Percentiles rank a stretch among this genome's conserved stretches.
These are phyloP conservation scores for Crotalaria pallida DNA, from an alignment of 306 rosid genomes.

Conservation along the genomic window DNA sequence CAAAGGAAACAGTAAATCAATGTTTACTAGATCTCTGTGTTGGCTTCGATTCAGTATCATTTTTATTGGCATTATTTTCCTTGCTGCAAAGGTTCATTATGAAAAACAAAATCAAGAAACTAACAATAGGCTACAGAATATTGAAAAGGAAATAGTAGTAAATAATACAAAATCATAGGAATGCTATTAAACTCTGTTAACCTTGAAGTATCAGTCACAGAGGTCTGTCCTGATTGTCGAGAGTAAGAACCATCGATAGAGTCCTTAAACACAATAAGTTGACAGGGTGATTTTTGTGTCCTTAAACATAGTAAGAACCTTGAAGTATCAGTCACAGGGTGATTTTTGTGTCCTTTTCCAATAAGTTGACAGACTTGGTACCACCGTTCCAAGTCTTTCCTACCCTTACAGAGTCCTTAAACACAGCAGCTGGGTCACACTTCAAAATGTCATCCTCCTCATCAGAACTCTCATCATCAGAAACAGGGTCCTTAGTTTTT, in stretches of 20 bases:
- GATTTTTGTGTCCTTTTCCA: no score
- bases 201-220: slow-evolving; percentile 56
- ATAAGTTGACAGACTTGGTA: no score
- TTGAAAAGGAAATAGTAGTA: background rate
- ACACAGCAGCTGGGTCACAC: no score
- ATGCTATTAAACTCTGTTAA: background rate
- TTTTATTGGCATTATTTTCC: slow-evolving; percentile 51
- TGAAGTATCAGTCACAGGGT: no score
- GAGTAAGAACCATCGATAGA: slow-evolving; percentile 76
- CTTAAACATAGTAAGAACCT: no score
- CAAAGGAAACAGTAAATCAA: background rate
- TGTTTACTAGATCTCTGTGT: slow-evolving; percentile 64
- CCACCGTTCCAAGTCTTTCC: no score
- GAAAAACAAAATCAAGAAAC: background rate
- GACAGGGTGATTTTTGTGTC: no score
- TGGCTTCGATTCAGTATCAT: slow-evolving; percentile 61
- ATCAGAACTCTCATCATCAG: no score
- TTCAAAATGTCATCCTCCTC: no score
- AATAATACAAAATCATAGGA: background rate
- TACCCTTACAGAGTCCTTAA: no score
- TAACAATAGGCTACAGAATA: background rate
- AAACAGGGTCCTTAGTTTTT: no score
- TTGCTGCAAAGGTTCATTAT: slow-evolving; percentile 44
- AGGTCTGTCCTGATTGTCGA: slow-evolving; percentile 71
- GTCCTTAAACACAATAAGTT: no score